Evolutionary conservation across 2,329 filamentous ascomycete species (phyloP).

Genomic region (Alternaria alternata): DNA sequence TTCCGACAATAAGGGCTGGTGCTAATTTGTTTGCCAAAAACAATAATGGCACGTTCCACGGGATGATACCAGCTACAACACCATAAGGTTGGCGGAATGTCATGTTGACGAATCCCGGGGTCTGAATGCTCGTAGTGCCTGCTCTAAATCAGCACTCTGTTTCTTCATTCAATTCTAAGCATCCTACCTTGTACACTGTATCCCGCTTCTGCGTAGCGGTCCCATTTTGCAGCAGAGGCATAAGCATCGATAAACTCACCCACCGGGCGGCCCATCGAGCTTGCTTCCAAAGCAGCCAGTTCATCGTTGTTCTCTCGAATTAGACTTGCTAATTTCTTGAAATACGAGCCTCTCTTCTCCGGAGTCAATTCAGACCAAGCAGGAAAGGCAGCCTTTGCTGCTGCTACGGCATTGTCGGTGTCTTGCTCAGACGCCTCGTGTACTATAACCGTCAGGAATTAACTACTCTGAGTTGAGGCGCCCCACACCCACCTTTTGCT

Average conservation of each 20-base stretch:
- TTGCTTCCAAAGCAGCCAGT: slow-evolving; percentile 80
- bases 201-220: slow-evolving; percentile 76
- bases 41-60: slow-evolving; percentile 54
- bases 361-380: slow-evolving; percentile 70
- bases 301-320: slow-evolving; percentile 84
- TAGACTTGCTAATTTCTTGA: slow-evolving; percentile 72
- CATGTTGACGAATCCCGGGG: slow-evolving; percentile 61
- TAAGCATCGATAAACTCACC: slow-evolving; percentile 81
- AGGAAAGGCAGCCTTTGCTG: slow-evolving; percentile 72
- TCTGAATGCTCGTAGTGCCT: slow-evolving; percentile 73
- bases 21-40: slow-evolving; percentile 40
- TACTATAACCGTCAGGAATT: slow-evolving; percentile 45
- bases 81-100: slow-evolving; percentile 81
- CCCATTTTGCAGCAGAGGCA: slow-evolving; percentile 79
- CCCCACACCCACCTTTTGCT: slow-evolving; percentile 69
- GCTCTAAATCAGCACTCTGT: background rate
- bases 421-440: slow-evolving; percentile 52
- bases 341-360: slow-evolving; percentile 36
- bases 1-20: slow-evolving; percentile 45
- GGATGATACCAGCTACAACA: slow-evolving; percentile 82
- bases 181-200: slow-evolving; percentile 70
- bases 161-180: background rate
- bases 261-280: slow-evolving; percentile 87
- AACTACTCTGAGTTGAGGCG: background rate
- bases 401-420: slow-evolving; percentile 75